Conservation (phyloP, 1,284 basidiomycete genomes). For the Ustilago loliicola region DNA sequence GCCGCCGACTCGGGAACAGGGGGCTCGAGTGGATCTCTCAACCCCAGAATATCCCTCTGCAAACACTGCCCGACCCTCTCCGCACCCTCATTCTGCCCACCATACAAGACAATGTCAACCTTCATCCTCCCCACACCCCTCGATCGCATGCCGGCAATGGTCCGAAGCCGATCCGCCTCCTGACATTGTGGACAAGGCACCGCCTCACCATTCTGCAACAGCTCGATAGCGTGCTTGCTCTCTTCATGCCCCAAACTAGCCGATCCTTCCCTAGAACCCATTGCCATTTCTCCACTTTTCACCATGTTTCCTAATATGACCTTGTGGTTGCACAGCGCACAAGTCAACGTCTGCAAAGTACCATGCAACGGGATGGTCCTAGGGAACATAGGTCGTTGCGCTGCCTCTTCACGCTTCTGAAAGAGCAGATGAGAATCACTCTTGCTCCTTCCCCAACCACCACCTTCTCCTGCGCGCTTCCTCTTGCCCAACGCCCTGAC, state of each 20-base stretch:
- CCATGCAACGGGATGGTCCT: conserved; percentile 92
- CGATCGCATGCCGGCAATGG: conserved; percentile 82
- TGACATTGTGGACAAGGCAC: conserved; percentile 85
- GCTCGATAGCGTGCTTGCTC: conserved; percentile 52
- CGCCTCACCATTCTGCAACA: conserved; percentile 74
- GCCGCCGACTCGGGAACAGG: conserved; percentile 62
- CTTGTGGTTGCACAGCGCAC: conserved; percentile 81
- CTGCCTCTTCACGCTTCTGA: conserved; percentile 25
- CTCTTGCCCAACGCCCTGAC: conserved; percentile 56
- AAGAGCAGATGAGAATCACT: conserved; percentile 62
- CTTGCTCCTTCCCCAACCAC: conserved; percentile 46
- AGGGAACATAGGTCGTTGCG: conserved; percentile 71
- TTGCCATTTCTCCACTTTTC: conserved; percentile 19
- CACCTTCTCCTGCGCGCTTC: conserved; percentile 37
- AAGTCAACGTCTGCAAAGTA: conserved; percentile 83
- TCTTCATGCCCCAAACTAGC: conserved; percentile 43
- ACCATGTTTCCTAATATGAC: conserved; percentile 51
- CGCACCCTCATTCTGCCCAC: conserved; percentile 86
- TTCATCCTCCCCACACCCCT: conserved; percentile 85
- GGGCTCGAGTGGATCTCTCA: conserved; percentile 66
- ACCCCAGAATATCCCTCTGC: conserved; percentile 66
- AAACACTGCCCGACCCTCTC: conserved; percentile 77
- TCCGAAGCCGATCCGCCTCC: conserved; percentile 78
- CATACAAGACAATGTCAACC: conserved; percentile 90
- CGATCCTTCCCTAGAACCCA: conserved; percentile 39